Conservation (phyloP, 1,284 basidiomycete species). For the Wallemia mellicola region DNA sequence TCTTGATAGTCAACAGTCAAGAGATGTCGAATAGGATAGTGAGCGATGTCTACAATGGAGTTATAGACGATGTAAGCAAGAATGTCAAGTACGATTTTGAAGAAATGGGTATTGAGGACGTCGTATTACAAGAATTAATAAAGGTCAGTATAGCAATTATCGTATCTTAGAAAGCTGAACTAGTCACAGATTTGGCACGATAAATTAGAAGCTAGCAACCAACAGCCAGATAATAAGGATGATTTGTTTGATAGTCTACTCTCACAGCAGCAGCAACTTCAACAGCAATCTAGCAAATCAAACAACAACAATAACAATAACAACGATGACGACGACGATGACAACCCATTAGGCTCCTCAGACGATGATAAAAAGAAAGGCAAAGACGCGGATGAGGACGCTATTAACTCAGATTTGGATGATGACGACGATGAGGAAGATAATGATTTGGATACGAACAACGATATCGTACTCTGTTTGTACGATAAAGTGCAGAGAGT, state of each 20-base stretch:
- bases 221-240: background rate
- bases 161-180: background rate
- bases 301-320: background rate
- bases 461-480: constrained; percentile 88
- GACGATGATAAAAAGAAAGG: background rate
- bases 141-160: constrained; percentile 27
- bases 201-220: background rate
- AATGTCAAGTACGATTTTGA: constrained; percentile 82
- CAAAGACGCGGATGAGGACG: constrained; percentile 28
- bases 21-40: constrained; percentile 21
- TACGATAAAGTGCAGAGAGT: constrained; percentile 97
- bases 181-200: background rate
- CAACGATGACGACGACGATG: background rate
- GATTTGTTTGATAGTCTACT: background rate
- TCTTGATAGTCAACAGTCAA: background rate
- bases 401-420: constrained; percentile 85
- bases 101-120: constrained; percentile 78
- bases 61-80: constrained; percentile 86
- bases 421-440: constrained; percentile 41
- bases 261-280: background rate
- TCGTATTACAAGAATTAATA: constrained; percentile 62
- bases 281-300: background rate
- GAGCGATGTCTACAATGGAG: constrained; percentile 52
- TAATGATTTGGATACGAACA: constrained; percentile 21
- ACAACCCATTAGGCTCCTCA: background rate